These are phyloP conservation scores for Starmerella floris DNA, from an alignment of 805 yeast genomes.

Conservation along the genomic window DNA sequence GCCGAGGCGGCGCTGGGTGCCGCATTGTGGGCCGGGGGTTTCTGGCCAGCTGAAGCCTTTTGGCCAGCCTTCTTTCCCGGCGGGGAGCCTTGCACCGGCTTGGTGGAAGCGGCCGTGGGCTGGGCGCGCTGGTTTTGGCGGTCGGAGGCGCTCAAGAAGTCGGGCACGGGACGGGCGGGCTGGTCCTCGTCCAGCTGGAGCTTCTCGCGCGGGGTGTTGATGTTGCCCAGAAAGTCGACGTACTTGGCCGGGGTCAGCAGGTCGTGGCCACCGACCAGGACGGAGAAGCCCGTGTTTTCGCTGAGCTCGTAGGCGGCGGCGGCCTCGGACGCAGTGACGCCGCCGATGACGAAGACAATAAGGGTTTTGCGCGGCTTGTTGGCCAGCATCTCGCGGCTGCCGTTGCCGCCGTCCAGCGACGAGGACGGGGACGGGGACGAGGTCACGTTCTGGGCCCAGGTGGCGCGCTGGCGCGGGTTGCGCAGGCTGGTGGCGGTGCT, in stretches of 20 bases:
- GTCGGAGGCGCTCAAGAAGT: slow-evolving; percentile 15
- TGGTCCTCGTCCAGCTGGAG: slow-evolving; percentile 25
- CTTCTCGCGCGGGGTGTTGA: slow-evolving; percentile 23
- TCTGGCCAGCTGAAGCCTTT: neutral
- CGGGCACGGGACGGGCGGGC: slow-evolving; percentile 25
- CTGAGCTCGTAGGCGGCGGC: slow-evolving; percentile 63
- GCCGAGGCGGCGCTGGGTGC: neutral
- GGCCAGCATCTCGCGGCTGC: neutral
- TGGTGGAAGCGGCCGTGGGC: too few relatives aligned
- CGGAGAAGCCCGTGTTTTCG: slow-evolving; percentile 42
- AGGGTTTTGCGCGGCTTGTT: slow-evolving; percentile 28
- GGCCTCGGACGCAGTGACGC: slow-evolving; percentile 70
- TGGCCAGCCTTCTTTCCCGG: neutral
- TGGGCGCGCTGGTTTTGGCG: slow-evolving; percentile 4
- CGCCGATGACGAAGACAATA: slow-evolving; percentile 78
- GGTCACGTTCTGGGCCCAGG: slow-evolving; percentile 47
- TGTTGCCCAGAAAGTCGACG: slow-evolving; percentile 24
- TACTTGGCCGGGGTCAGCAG: slow-evolving; percentile 35
- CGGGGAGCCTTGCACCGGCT: neutral
- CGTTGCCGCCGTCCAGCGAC: neutral
- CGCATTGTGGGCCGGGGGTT: too few relatives aligned
- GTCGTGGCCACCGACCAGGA: slow-evolving; percentile 71
- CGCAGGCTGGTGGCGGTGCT: slow-evolving; percentile 43
- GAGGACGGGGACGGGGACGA: neutral
- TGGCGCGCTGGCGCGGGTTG: slow-evolving; percentile 58